Evolutionary conservation across 2,329 filamentous ascomycete genomes (phyloP), one percentile per base, ranked within the genome.

Genomic region (Teratosphaeria epicoccoides): DNA sequence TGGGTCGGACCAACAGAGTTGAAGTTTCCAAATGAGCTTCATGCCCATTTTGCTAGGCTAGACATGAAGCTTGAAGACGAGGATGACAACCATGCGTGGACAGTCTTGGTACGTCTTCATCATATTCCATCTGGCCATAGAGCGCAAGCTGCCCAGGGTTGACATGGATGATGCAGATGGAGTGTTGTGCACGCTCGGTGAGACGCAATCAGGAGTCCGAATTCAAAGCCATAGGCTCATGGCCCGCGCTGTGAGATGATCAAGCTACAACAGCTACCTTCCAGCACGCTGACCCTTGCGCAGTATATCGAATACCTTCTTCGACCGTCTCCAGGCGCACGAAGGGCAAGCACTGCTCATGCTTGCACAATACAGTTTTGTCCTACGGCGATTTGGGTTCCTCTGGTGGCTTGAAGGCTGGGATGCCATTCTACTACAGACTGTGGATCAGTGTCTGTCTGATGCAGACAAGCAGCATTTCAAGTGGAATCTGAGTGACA

Each of bases 391-490:
- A 5, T 61, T 56, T 33, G 45, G 51, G 12, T 49, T 55, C 4
- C 45, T 55, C 9, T 62, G 61, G 60, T 63, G 61, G 61, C 50
- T 60, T 4, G 50, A 57, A 2, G 40, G 51, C 7, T 63, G 60
- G 61, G 53, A 57, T 51, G 28, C 28, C 6, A 57, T 59, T 10
- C 50, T 63, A 11, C 24, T 57, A n/a, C 49, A 46, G 10, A 58
- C 59, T 1, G 52, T 62, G 5, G 49, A 60, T 26, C 44, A 50
- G 14, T 52, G 47, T 20, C 24, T 55, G 40, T 24, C 52, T 24
- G 46, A 47, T n/a, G 33, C 11, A 20, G 52, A 55, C n/a, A 47
- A 55, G 45, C 10, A 23, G 43, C 46, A 47, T 4, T 29, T 51
- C 4, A 24, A 50, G 9, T 50, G 49, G 49, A 14, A 17, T 45